Conservation (phyloP, 1,284 basidiomycete genomes). For the Cryptococcus amylolentus region DNA sequence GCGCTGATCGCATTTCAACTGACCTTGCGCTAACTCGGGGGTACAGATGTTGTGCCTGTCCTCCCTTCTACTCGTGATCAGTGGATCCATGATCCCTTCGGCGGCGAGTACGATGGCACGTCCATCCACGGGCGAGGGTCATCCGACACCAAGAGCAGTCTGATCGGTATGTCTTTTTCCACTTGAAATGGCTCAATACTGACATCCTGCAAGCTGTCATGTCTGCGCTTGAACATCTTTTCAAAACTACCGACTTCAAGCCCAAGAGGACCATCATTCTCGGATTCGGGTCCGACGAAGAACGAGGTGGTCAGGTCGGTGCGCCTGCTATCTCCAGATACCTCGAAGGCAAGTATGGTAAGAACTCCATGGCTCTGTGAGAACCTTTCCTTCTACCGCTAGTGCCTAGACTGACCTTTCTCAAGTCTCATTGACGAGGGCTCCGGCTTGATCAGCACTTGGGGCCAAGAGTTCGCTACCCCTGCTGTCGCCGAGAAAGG, state of each 20-base stretch:
- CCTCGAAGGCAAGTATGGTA: slow-evolving; percentile 49
- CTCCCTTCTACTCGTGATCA: slow-evolving; percentile 55
- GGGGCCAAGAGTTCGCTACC: slow-evolving; percentile 44
- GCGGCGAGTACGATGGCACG: slow-evolving; percentile 60
- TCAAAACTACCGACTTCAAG: slow-evolving; percentile 53
- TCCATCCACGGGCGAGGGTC: slow-evolving; percentile 60
- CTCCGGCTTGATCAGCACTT: slow-evolving; percentile 43
- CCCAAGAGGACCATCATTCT: slow-evolving; percentile 52
- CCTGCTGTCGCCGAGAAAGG: slow-evolving; percentile 55
- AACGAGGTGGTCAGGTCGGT: slow-evolving; percentile 49
- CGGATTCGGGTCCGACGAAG: slow-evolving; percentile 57
- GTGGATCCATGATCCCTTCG: slow-evolving; percentile 62
- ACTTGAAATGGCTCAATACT: background rate
- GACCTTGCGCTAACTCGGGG: background rate
- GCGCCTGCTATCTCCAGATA: slow-evolving; percentile 41
- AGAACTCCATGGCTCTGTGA: slow-evolving; percentile 46
- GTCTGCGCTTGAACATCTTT: slow-evolving; percentile 56
- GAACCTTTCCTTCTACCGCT: background rate
- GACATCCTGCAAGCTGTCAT: slow-evolving; percentile 48
- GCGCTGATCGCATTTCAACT: slow-evolving; percentile 3
- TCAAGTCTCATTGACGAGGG: slow-evolving; percentile 51
- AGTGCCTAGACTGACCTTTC: background rate
- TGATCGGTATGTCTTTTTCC: slow-evolving; percentile 47
- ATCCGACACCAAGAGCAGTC: slow-evolving; percentile 59
- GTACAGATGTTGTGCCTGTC: slow-evolving; percentile 59